Evolutionary conservation across 768 basidiomycete species (phyloP), one percentile per base, ranked within the genome.

Genomic region (Gloeopeniophorella convolvens): DNA sequence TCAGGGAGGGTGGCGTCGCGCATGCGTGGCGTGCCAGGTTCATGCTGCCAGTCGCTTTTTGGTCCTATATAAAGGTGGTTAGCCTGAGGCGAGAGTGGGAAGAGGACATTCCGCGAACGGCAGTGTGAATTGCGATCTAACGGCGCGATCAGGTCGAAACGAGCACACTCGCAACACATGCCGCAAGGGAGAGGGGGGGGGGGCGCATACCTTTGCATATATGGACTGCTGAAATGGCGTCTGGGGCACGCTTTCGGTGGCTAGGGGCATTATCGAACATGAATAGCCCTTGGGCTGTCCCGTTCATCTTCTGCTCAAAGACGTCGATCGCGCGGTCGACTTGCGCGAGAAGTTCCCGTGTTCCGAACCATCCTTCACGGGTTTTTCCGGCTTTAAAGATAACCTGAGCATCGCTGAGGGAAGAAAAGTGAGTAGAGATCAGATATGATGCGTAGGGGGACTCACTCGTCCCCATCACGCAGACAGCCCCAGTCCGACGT

Each of bases 311-410:
- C 4, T 15, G 50, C 46, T 71, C 61, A 46, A 71, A 63, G 33
- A 70, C 61, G 34, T 70, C 60, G 18, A 68, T 66, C 0, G 66
- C 63, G 1, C 50, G 30, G 15, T 61, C 53, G 60, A 5, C 49
- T 23, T 8, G 6, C 66, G 26, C 3, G 67, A 23, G 33, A 65
- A 62, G 9, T 65, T 56, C 15, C 44, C 35, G n/a, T 23, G 46
- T 35, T 24, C 45, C 33, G 44, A 68, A 69, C 21, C 62, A 68
- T 0, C 67, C 68, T 56, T 70, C 62, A 2, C 58, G 39, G 26
- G 59, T 60, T 47, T 67, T 69, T 5, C 69, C 65, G 34, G 67
- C 61, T 21, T 54, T 54, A 41, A 67, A 65, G 6, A 67, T 5
- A 1, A 61, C 16, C 1, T 55, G 53, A 5, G 59, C 60, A 40